Evolutionary conservation across 768 basidiomycete genomes (phyloP), one percentile per base, ranked within the genome.

Genomic region (Termitomyces sp.): DNA sequence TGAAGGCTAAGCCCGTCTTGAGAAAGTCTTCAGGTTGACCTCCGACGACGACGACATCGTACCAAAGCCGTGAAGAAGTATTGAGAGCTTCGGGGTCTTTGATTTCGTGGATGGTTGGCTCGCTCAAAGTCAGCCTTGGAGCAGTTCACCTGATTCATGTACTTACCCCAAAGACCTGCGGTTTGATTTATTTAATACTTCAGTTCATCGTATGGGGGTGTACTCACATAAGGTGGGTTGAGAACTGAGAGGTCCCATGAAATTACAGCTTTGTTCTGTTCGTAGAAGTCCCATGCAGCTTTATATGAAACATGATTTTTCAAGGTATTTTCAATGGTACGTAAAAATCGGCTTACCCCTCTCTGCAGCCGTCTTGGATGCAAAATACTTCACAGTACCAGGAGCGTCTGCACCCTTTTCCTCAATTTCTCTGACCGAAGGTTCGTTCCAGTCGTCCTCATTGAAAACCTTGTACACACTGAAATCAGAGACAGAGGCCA

Each of bases 281-380:
- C 59, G 14, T 63, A 65, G 50, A 76, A 76, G 1, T 72, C 67
- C 75, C 74, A 77, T 13, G 74, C 74, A 22, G 79, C 79, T 79
- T 41, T 12, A 18, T 5, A 24, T 24, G 48, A 50, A 34, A 49
- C 22, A 37, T 37, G 16, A 26, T 36, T 6, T 37, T 16, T 0
- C 7, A 36, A 16, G n/a, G 24, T 12, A 24, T 26, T 14, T 34
- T 8, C 5, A 12, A 37, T 26, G 34, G 4, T 1, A 9, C 10
- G 5, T 50, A 8, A 37, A 14, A 36, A 16, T 26, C 13, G 9
- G 59, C 64, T 44, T 20, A 78, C 77, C 77, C 63, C 71, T 74
- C 71, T 88, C 86, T 0, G 86, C 83, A 7, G 85, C 72, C 0
- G 75, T 76, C 74, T 88, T 87, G 20, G 77, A 75, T 0, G 85